Evolutionary conservation across 2,329 filamentous ascomycete species (phyloP).

Genomic region (Nemania abortiva): DNA sequence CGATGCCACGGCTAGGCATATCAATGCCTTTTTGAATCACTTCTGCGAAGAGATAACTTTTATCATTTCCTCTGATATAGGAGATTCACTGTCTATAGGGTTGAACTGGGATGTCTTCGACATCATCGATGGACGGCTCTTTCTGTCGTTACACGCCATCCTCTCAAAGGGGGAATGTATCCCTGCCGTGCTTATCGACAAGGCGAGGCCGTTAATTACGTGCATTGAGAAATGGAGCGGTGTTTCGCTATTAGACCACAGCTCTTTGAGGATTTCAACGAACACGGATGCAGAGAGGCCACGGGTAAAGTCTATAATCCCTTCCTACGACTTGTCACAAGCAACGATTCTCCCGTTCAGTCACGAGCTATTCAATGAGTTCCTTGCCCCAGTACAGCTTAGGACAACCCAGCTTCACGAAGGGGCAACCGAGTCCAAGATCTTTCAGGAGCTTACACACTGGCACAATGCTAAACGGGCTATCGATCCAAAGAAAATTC

Average conservation of each 20-base stretch:
- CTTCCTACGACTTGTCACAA: not conserved
- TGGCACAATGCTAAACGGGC: slow-evolving; percentile 72
- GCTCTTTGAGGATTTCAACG: slow-evolving; percentile 15
- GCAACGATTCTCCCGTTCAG: slow-evolving; percentile 59
- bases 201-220: slow-evolving; percentile 30
- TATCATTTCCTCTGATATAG: slow-evolving; percentile 14
- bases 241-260: slow-evolving; percentile 19
- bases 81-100: not conserved
- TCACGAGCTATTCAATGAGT: slow-evolving; percentile 60
- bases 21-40: slow-evolving; percentile 23
- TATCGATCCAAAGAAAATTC: slow-evolving; percentile 56
- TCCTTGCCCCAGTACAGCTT: slow-evolving; percentile 58
- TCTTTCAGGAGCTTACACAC: slow-evolving; percentile 65
- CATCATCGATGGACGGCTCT: slow-evolving; percentile 51
- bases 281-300: slow-evolving; percentile 7
- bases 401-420: slow-evolving; percentile 47
- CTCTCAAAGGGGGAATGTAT: slow-evolving; percentile 23
- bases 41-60: slow-evolving; percentile 35
- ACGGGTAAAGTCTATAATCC: not conserved
- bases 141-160: slow-evolving; percentile 34
- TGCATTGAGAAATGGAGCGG: slow-evolving; percentile 31
- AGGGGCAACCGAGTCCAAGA: slow-evolving; percentile 47
- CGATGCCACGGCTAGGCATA: not conserved
- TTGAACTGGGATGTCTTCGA: slow-evolving; percentile 51
- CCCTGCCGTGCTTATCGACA: slow-evolving; percentile 39